Percentiles rank a stretch among this genome's conserved stretches.
phyloP scores from a whole-genome alignment of 495 filamentous ascomycete species.

The Neurospora sp. region DNA sequence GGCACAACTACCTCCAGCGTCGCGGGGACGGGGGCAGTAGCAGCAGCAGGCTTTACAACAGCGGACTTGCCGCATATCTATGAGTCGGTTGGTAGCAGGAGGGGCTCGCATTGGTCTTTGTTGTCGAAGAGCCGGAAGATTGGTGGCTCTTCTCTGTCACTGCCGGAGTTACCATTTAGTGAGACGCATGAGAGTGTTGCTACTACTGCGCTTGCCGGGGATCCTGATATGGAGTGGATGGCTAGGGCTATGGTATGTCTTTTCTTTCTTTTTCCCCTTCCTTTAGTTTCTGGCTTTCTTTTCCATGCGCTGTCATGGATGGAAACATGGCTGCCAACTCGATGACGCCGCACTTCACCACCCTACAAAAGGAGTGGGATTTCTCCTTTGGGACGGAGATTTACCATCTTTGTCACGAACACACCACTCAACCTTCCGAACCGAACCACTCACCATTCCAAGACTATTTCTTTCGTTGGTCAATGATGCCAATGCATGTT shows the following conservation, averaged over 20 bases:
- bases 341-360: too few relatives aligned
- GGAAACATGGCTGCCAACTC: too few relatives aligned
- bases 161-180: not conserved
- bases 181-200: not conserved
- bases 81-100: not conserved
- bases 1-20: too few relatives aligned
- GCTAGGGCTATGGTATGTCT: conserved; percentile 15
- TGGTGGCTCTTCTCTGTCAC: not conserved
- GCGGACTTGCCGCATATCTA: not conserved
- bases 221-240: conserved; percentile 20
- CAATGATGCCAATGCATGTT: not conserved
- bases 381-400: too few relatives aligned
- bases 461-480: not conserved
- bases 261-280: not conserved
- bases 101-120: not conserved
- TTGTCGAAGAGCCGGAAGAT: not conserved
- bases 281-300: not conserved
- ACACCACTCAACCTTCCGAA: too few relatives aligned
- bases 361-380: too few relatives aligned
- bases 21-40: too few relatives aligned
- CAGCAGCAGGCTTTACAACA: not conserved
- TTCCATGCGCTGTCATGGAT: not conserved
- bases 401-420: too few relatives aligned
- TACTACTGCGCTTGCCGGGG: not conserved
- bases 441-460: not conserved